Evolutionary conservation across 2,329 filamentous ascomycete species (phyloP).

Genomic region (Chalaropsis ovoidea): DNA sequence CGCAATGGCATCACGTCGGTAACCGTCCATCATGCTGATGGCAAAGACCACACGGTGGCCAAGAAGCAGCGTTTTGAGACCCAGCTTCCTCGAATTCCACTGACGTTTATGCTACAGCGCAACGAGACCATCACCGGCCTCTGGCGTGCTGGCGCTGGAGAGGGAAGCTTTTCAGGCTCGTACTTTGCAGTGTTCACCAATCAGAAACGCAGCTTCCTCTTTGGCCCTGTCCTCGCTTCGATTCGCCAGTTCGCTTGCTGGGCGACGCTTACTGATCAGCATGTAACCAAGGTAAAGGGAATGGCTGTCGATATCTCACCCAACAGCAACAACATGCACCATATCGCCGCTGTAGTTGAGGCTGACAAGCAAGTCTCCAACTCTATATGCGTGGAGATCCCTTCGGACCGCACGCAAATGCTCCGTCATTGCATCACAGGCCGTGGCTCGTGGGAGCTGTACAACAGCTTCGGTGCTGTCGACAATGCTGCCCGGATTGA

Average conservation of each 20-base stretch:
- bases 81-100: background rate
- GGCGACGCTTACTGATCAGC: background rate
- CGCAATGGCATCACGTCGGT: conserved; percentile 6
- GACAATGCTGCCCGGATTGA: background rate
- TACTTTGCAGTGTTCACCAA: conserved; percentile 14
- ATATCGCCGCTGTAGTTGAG: background rate
- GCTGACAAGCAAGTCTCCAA: background rate
- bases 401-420: background rate
- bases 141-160: background rate
- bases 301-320: conserved; percentile 7
- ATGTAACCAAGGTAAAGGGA: background rate
- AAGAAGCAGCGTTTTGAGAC: conserved; percentile 6
- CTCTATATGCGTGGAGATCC: background rate
- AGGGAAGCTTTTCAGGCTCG: background rate
- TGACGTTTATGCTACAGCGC: conserved; percentile 12
- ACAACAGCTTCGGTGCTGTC: conserved; percentile 1
- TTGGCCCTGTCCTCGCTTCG: conserved; percentile 3
- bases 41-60: background rate
- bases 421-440: background rate
- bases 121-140: background rate
- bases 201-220: conserved; percentile 6
- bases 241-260: background rate
- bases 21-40: background rate
- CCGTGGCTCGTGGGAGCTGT: conserved; percentile 6
- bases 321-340: conserved; percentile 11